Evolutionary conservation across 2,329 filamentous ascomycete genomes (phyloP), one percentile per base, ranked within the genome.

Genomic region (Hypoxylon sp.): DNA sequence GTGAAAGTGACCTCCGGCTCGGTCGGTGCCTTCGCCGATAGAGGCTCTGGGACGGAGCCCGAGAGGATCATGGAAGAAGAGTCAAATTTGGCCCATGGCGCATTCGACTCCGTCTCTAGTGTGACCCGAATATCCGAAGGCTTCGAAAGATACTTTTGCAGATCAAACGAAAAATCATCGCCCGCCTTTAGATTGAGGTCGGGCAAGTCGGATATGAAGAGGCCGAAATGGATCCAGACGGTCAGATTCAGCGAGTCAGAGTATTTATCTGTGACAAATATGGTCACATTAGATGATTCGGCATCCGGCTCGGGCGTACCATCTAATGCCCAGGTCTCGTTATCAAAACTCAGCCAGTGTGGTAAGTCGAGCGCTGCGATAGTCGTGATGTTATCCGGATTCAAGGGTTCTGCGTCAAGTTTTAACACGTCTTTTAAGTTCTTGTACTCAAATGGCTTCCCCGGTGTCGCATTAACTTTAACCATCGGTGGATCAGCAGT

Each of bases 311-410:
- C 88, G 2, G 91, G 88, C 1, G 81, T 91, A 2, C 93, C 94
- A 32, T 80, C 84, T 6, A 97, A 79, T 0, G 80, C 81, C 76
- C 93, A 86, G 0, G 88, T 89, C 7, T 80, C 73, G 2, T 85
- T 80, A 73, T 96, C 85, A 58, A 96, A 87, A 0, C 81, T 81
- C 27, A 97, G 78, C 94, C 94, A 97, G 2, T 81, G 75, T 0
- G 93, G 93, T 11, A 89, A 77, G 27, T 85, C 80, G 0, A 86
- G 68, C 0, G 80, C 83, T 0, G 84, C 82, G 5, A 89, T 83
- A 0, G 83, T 82, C 13, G 76, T 74, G 32, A 94, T 73, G 31
- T 89, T 84, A 0, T 80, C 80, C 2, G 82, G 77, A 3, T 79
- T 78, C 2, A 89, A 80, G 0, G 82, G 76, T 42, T 83, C 78